Evolutionary conservation across 768 basidiomycete species (phyloP), one percentile per base, ranked within the genome.

Genomic region (Boletus pseudo-olivaceus): DNA sequence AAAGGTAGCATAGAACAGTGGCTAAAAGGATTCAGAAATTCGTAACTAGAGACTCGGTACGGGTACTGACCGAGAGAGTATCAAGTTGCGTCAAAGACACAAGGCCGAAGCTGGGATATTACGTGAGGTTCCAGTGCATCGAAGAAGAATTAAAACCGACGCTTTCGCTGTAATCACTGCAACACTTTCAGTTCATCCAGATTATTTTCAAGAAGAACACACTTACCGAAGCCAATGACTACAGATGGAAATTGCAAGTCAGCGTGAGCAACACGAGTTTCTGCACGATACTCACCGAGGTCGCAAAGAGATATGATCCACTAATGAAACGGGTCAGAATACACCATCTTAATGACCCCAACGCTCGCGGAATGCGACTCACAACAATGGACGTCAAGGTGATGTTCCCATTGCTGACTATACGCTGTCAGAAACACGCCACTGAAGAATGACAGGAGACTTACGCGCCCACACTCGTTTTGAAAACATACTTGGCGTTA

Each of bases 101-200:
- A 5, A 79, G 61, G 7, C 61, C 47, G 59, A 81, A 81, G 5
- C 80, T 81, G 47, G 5, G 15, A 47, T 30, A 29, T 26, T 14
- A 27, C 7, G 40, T 58, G 45, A 56, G 50, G 7, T 27, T 30
- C n/a, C 6, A 30, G 7, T 11, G 11, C 35, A 56, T 23, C 10
- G 3, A 30, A 23, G 4, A 34, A 27, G n/a, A 11, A 27, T 46
- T 37, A 37, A 20, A 14, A 53, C 79, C 43, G 46, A 83, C 80
- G 78, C 76, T 73, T 79, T 82, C 34, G 63, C 74, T 1, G 80
- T 79, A 54, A 83, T 80, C 26, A 73, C 82, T 84, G 43, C 15
- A 39, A 53, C n/a, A 3, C 19, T 7, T 26, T 49, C 5, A 49
- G 39, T 33, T 47, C 37, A 40, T 39, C 14, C 14, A 33, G 1